Base-by-base conservation (phyloP, 257 asterid genomes). In the Henckelia pumila region DNA sequence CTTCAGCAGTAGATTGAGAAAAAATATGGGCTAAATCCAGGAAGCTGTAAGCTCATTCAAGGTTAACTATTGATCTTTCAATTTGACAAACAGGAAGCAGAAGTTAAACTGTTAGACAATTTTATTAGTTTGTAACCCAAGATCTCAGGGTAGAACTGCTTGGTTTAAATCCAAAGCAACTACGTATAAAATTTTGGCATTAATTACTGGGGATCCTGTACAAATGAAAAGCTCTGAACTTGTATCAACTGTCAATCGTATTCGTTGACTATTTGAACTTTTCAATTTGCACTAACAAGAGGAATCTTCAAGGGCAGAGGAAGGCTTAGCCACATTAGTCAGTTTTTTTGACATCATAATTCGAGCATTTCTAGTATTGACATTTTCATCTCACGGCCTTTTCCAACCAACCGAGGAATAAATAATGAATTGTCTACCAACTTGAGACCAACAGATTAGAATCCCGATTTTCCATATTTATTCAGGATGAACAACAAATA, bases 1-100 rank as follows among this genome's bases (percentile, higher is more conserved):
- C 6, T 37, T 61, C 29, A 20, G 67, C 20, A n/a, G 11, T 33
- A 37, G 56, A n/a, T 61, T 32, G 67, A 62, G 21, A 62, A 30
- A 28, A 35, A 33, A 61, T 28, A 44, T 5, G n/a, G 19, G 52
- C 44, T 44, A 44, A 13, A 44, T 44, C 52, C 52, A 44, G 52
- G 52, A 14, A 44, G 52, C 19, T 14, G 52, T 44, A 14, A 14
- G 14, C 7, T 44, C 14, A 44, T 44, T 44, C 52, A 44, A 44
- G 52, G 19, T 44, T 44, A 13, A 44, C n/a, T 44, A 14, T 44
- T 5, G 7, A 44, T 44, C 52, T 44, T 44, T 14, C 19, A 44
- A 44, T 44, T 44, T 14, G 19, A 44, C 52, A 44, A 14, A 37
- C 49, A 10, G 17, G 49, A 37, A 10, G 17, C 49, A 37, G 17